Conservation (phyloP, 75 land plant species). For the Ceratopteris richardii region DNA sequence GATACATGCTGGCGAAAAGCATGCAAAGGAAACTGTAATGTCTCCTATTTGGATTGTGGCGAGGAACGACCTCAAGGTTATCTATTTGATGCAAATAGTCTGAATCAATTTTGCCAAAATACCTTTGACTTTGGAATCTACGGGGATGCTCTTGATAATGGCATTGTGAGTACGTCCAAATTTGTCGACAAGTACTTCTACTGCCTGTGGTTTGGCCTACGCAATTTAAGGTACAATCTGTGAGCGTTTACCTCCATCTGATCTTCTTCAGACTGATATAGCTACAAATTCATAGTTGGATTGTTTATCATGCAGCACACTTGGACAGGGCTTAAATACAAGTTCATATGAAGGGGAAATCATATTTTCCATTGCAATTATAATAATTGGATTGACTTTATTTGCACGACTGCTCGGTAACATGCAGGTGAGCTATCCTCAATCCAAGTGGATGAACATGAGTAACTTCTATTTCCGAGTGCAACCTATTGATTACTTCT, state of each 20-base stretch:
- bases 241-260: neutral
- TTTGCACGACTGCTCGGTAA: slow-evolving; percentile 75
- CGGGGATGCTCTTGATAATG: slow-evolving; percentile 35
- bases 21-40: slow-evolving; percentile 41
- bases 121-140: slow-evolving; percentile 71
- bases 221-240: slow-evolving; percentile 54
- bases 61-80: slow-evolving; percentile 1
- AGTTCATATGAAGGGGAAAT: slow-evolving; percentile 65
- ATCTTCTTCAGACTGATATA: neutral
- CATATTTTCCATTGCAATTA: slow-evolving; percentile 48
- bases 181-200: slow-evolving; percentile 74
- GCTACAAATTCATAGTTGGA: neutral
- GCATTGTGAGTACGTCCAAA: slow-evolving; percentile 22
- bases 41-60: slow-evolving; percentile 50
- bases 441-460: too few relatives aligned
- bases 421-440: slow-evolving; percentile 69
- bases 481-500: too few relatives aligned
- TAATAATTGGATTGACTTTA: slow-evolving; percentile 50
- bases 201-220: slow-evolving; percentile 96
- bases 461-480: too few relatives aligned
- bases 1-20: slow-evolving; percentile 76
- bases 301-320: slow-evolving; percentile 33
- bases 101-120: slow-evolving; percentile 36
- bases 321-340: slow-evolving; percentile 52
- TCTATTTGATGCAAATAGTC: slow-evolving; percentile 38